Evolutionary conservation across 345 rosid species (phyloP), one percentile per base, ranked within the genome.

Genomic region (Jatropha curcas): DNA sequence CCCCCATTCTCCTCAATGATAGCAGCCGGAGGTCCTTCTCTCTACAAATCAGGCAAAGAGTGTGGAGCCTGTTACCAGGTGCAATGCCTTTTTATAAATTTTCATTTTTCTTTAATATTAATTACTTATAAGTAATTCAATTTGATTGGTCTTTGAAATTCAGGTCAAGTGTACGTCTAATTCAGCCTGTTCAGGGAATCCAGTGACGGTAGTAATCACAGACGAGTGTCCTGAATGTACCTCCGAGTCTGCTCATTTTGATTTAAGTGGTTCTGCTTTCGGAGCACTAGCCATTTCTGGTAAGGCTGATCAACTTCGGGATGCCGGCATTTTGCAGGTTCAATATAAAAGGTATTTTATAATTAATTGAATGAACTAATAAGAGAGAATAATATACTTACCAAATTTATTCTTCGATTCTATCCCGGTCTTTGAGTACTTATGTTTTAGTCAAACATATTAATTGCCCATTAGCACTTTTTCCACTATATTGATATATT

Each of bases 61-160:
- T 91, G 97, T 70, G 97, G 94, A 76, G 82, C 86, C 6, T 90
- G 98, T 83, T 93, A 85, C 68, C 80, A 85, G 89, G 88, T 88
- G 30, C 28, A 52, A n/a, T n/a, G n/a, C n/a, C n/a, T n/a, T n/a
- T n/a, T n/a, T n/a, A n/a, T n/a, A n/a, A n/a, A n/a, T n/a, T n/a
- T n/a, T n/a, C n/a, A n/a, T n/a, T n/a, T n/a, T n/a, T n/a, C n/a
- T n/a, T n/a, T n/a, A n/a, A n/a, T n/a, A n/a, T n/a, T n/a, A n/a
- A n/a, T n/a, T n/a, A n/a, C n/a, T n/a, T n/a, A n/a, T n/a, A n/a
- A n/a, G n/a, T n/a, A n/a, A n/a, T n/a, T 5, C 1, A 14, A 24
- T 34, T 25, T 31, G 17, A 59, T 31, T 59, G 39, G 43, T 45
- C 24, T 19, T 19, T 62, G 60, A 43, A 60, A 41, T 55, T 45